phyloP scores from a whole-genome alignment of 2,329 filamentous ascomycete species.

The Pestalotiopsis sp. region DNA sequence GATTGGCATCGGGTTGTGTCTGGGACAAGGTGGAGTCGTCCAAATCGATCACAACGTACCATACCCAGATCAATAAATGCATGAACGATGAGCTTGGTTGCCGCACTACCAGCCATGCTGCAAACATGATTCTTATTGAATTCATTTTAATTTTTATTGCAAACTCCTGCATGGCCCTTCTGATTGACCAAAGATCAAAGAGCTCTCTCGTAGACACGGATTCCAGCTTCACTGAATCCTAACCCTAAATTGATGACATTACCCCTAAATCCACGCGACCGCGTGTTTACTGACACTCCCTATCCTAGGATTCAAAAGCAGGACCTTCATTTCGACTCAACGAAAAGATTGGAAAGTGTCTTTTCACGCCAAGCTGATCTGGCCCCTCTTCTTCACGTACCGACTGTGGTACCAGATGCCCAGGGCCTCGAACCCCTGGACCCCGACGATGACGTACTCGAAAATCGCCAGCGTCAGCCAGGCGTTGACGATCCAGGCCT shows the following conservation, averaged over 20 bases:
- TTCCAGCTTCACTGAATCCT: neutral
- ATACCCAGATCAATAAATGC: too few species aligned
- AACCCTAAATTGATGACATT: neutral
- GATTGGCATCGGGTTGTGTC: neutral
- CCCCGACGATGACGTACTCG: constrained; percentile 9
- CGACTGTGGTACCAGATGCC: constrained; percentile 17
- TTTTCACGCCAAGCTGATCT: constrained; percentile 15
- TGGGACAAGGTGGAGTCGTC: neutral
- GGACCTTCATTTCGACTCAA: neutral
- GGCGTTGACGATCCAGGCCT: constrained; percentile 13
- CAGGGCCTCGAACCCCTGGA: constrained; percentile 15
- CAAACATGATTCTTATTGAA: neutral
- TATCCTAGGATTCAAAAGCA: neutral
- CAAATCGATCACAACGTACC: too few species aligned
- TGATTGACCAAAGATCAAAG: too few species aligned
- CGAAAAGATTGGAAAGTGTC: neutral
- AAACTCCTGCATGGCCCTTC: too few species aligned
- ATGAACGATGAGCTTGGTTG: too few species aligned
- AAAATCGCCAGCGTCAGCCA: constrained; percentile 14
- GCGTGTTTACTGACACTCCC: too few species aligned
- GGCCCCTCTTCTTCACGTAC: constrained; percentile 16
- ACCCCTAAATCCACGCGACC: too few species aligned
- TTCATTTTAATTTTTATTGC: too few species aligned
- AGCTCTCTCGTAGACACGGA: neutral
- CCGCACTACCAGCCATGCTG: neutral